Evolutionary conservation across 805 yeast genomes (phyloP).

Genomic region (Barnettozyma botsteinii): DNA sequence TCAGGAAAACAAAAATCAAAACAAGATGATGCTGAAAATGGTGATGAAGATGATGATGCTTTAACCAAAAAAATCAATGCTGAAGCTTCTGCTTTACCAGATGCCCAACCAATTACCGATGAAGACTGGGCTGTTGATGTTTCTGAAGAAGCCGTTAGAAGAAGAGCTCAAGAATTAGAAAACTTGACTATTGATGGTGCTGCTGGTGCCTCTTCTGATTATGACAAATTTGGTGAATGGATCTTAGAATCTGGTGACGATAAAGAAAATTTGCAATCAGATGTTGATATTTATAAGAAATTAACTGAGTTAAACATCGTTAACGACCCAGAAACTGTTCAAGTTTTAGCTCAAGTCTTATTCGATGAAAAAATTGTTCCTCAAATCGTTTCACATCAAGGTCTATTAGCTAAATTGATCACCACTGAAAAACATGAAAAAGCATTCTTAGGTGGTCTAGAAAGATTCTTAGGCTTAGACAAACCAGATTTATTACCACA

Average conservation of each 20-base stretch:
- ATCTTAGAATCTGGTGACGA: constrained; percentile 48
- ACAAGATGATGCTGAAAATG: constrained; percentile 33
- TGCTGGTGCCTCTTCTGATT: constrained; percentile 42
- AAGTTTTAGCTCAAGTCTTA: constrained; percentile 86
- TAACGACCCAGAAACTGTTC: constrained; percentile 69
- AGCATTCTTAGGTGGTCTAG: constrained; percentile 92
- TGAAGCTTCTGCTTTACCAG: constrained; percentile 67
- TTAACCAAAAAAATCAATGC: constrained; percentile 76
- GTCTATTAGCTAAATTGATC: constrained; percentile 75
- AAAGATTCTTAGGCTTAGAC: constrained; percentile 82
- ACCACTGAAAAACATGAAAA: constrained; percentile 66
- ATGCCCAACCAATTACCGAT: constrained; percentile 64
- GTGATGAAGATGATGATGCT: constrained; percentile 61
- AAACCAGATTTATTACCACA: constrained; percentile 63
- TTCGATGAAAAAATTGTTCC: constrained; percentile 72
- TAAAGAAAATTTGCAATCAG: constrained; percentile 62
- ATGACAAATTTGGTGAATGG: constrained; percentile 89
- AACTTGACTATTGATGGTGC: constrained; percentile 42
- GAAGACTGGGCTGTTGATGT: constrained; percentile 98
- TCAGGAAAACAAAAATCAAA: constrained; percentile 36
- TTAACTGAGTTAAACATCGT: constrained; percentile 73
- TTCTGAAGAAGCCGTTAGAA: constrained; percentile 91
- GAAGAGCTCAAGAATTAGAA: constrained; percentile 84
- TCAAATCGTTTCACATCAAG: constrained; percentile 72
- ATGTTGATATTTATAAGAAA: constrained; percentile 89